A percentile compares a stretch with the other conserved stretches of the same genome.
Conservation (phyloP, 2,329 filamentous ascomycete species). For the Scedosporium boydii region DNA sequence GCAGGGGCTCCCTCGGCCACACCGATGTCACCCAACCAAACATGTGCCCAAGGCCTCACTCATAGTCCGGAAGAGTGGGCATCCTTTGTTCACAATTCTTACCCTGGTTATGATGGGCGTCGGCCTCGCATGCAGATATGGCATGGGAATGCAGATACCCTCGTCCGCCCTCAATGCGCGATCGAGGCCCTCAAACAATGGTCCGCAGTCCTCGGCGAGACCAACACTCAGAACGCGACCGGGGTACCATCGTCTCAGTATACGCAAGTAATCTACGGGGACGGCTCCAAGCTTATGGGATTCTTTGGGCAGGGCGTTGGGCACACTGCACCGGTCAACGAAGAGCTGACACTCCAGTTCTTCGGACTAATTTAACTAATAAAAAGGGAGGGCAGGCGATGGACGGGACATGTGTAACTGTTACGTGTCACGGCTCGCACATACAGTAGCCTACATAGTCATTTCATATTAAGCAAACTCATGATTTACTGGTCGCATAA, state of each 20-base stretch:
- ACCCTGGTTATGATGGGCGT: constrained; percentile 29
- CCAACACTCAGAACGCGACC: constrained; percentile 17
- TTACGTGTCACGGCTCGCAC: too few relatives aligned
- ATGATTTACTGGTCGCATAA: too few relatives aligned
- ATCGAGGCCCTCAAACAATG: constrained; percentile 48
- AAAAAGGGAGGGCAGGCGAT: too few relatives aligned
- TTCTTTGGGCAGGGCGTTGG: constrained; percentile 19
- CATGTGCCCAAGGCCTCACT: constrained; percentile 1
- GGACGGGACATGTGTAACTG: too few relatives aligned
- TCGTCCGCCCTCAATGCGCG: constrained; percentile 44
- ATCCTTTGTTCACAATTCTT: constrained; percentile 32
- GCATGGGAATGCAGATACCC: constrained; percentile 15
- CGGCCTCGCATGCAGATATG: constrained; percentile 6
- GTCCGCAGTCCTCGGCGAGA: constrained; percentile 37
- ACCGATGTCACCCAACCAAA: constrained; percentile 29
- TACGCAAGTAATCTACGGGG: constrained; percentile 28
- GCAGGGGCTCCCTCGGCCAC: constrained; percentile 38
- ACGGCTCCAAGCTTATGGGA: constrained; percentile 14
- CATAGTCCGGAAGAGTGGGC: constrained; percentile 29
- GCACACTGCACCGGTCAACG: constrained; percentile 11
- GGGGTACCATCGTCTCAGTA: constrained; percentile 27
- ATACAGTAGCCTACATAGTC: too few relatives aligned
- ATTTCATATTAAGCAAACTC: too few relatives aligned
- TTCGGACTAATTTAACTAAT: background rate
- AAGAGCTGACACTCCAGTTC: background rate